Base-by-base conservation (phyloP, 805 yeast species). In the Candida easanensis region DNA sequence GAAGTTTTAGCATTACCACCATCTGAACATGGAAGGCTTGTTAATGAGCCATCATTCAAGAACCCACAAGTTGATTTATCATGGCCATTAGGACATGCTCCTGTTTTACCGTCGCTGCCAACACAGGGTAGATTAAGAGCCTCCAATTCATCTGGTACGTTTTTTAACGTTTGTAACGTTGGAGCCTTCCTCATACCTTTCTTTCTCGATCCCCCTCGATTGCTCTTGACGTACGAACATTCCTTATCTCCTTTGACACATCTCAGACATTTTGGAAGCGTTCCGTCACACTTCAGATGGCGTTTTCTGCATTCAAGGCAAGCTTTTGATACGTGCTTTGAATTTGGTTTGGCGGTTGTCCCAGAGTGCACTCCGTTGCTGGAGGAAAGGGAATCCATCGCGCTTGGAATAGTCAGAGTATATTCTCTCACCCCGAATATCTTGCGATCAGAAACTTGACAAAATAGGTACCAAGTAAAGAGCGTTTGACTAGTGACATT, bases 141-240 rank as follows among this genome's bases (percentile, higher is more conserved):
- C 23, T 40, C 46, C 22, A 43, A 19, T n/a, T 36, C 46, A 1
- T 21, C 36, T 3, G 42, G 31, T 5, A 36, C 33, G 14, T 25
- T 11, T 38, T 28, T 14, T 38, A 21, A 13, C 22, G 26, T 25
- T 44, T 50, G 30, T n/a, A 13, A n/a, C n/a, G n/a, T n/a, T 26
- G n/a, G n/a, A 4, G 38, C 36, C 37, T 53, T 63, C 47, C 62
- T 68, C 18, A 70, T 69, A 14, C 80, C 80, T 50, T 70, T 76
- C 49, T 64, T 72, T 35, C 81, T 57, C 6, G 79, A 70, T 1
- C 81, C 81, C 31, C 81, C 81, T 47, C 81, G 57, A 33, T 74
- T 69, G 46, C 78, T 71, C 51, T 71, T 73, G 4, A 76, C 80
- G 49, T 73, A 76, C 1, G 65, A 66, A 44, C 81, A 76, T 0